phyloP scores from a whole-genome alignment of 306 rosid genomes.

The Cajanus cajan region DNA sequence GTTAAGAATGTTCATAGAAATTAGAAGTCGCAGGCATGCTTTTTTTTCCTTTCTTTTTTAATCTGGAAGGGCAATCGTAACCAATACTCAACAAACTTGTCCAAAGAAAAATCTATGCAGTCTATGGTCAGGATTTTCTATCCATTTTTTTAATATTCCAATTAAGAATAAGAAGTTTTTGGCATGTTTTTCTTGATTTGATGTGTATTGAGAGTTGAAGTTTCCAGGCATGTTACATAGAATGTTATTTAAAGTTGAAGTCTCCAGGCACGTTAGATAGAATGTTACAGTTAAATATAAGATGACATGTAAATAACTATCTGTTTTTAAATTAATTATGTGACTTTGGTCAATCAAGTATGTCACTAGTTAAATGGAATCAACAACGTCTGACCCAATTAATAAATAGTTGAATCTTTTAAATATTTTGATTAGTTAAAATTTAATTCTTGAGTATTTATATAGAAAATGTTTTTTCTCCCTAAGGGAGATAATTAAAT shows the following conservation, averaged over 20 bases:
- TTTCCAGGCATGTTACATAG: too few relatives aligned
- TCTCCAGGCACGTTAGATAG: background rate
- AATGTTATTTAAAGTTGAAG: background rate
- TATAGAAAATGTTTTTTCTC: background rate
- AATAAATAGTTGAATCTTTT: background rate
- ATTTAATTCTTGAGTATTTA: background rate
- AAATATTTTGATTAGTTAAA: background rate
- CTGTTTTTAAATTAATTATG: background rate
- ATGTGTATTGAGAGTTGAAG: too few relatives aligned
- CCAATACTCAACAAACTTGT: background rate
- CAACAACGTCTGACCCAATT: background rate
- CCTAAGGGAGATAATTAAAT: background rate
- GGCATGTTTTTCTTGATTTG: background rate
- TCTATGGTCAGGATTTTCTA: background rate
- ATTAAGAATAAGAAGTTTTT: background rate
- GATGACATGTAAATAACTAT: background rate
- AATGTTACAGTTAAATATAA: background rate
- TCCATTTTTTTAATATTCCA: background rate
- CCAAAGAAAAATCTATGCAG: background rate
- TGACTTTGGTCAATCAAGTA: background rate
- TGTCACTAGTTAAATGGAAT: background rate
- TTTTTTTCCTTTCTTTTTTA: background rate
- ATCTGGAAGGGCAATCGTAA: background rate
- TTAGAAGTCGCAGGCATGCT: conserved; percentile 7
- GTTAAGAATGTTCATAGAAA: conserved; percentile 37